phyloP scores from a whole-genome alignment of 108 stramenopile genomes.

The Fragilariopsis cylindrus region DNA sequence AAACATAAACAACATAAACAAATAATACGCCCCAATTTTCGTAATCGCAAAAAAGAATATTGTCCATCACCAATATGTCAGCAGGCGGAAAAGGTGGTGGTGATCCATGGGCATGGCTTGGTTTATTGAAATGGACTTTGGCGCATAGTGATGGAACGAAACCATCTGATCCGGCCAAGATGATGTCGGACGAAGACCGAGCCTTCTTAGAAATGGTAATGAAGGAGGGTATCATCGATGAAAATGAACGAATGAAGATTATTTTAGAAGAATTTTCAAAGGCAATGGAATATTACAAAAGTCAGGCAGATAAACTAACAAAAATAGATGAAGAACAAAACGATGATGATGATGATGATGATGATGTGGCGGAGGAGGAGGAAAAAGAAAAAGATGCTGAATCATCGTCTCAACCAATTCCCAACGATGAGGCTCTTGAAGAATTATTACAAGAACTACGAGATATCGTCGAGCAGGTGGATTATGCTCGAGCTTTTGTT shows the following conservation, averaged over 20 bases:
- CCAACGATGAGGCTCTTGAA: conserved; percentile 52
- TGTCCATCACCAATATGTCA: not conserved
- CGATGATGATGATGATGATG: too few species aligned
- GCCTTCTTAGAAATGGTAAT: conserved; percentile 85
- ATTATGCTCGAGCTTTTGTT: conserved; percentile 78
- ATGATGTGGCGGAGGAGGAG: too few species aligned
- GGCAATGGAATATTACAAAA: conserved; percentile 43
- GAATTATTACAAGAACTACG: conserved; percentile 78
- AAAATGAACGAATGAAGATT: conserved; percentile 75
- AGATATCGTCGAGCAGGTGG: conserved; percentile 91
- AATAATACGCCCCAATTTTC: too few species aligned
- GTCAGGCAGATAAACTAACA: not conserved
- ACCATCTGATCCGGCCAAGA: conserved; percentile 25
- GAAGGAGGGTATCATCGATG: conserved; percentile 84
- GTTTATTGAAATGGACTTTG: conserved; percentile 83
- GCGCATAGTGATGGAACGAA: conserved; percentile 80
- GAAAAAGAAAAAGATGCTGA: conserved; percentile 25
- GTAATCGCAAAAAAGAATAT: too few species aligned
- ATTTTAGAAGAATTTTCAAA: conserved; percentile 65
- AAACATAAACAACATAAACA: not conserved
- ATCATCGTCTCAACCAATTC: conserved; percentile 17
- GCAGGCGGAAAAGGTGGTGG: not conserved
- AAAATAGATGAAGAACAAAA: conserved; percentile 16
- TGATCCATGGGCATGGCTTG: conserved; percentile 73
- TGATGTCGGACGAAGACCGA: conserved; percentile 73